Evolutionary conservation across 2,329 filamentous ascomycete genomes (phyloP), one percentile per base, ranked within the genome.

Genomic region (Epichloe sibirici): DNA sequence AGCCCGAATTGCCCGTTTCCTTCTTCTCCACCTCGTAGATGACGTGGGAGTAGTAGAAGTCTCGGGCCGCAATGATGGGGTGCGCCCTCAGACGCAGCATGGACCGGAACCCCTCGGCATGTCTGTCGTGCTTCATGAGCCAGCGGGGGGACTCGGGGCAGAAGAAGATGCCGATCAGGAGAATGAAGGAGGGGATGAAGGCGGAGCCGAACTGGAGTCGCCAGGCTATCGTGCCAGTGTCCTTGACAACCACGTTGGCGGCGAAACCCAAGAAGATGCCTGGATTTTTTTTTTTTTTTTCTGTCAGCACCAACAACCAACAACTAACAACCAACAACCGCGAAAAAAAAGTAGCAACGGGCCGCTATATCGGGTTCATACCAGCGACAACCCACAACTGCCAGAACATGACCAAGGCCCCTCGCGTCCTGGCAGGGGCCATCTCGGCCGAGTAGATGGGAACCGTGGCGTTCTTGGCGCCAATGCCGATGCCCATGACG

Each of bases 361-460:
- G 38, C 38, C 38, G 23, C 23, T 25, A 25, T 4, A 25, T 25
- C 23, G 23, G 23, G 23, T 17, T 6, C 58, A 51, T 44, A 60
- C 52, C 60, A 4, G 51, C 47, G 23, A 59, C 63, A 46, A 67
- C 63, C 62, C 65, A 69, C 8, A 68, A 60, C 55, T 68, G 75
- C 86, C 86, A 91, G 57, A 82, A 83, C 86, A 91, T 90, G 58
- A 90, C 86, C 3, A 91, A 72, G 11, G 83, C 85, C 57, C 85
- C 84, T 57, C 85, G 77, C 49, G 87, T 80, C 1, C 72, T 63
- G 1, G 83, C 79, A 0, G 85, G 85, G 0, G 81, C 77, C 55
- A 79, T 85, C 63, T 89, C 86, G 1, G 86, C 85, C 0, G 83
- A 82, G 61, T 86, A 90, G 42, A 90, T 81, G 0, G 86, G 86